Base-by-base conservation (phyloP, 2,329 filamentous ascomycete species). In the Colletotrichum echinochloae region DNA sequence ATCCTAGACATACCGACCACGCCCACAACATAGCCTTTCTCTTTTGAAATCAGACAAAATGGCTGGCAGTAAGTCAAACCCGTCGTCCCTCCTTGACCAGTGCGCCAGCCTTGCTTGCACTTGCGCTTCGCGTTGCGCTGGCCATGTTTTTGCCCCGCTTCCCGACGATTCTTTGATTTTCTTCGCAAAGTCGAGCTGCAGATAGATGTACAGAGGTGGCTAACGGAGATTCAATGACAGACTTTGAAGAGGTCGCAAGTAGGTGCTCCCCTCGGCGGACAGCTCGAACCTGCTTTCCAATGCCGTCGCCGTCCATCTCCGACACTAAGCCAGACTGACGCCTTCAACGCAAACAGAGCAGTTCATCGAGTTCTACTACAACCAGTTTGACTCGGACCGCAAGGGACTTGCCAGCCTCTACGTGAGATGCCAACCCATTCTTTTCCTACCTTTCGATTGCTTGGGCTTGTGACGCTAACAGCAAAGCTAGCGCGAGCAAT, bases 361-460 rank as follows among this genome's bases (percentile, higher is more conserved):
- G 84, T 98, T 98, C 83, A 91, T 95, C 75, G 80, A 91, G 72
- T 95, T 92, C 87, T 98, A 98, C 90, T 98, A 97, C 88, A 86
- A 91, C 78, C 91, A 90, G 71, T 97, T 98, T 83, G 94, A 97
- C 81, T 73, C 79, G 72, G 87, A 95, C 82, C 91, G 94, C 78
- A 82, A 83, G 66, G 77, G 80, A 61, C 88, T 98, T 52, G 83
- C 81, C 18, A 78, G 83, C 72, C 93, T 98, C 84, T 98, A 98
- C 86, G 95, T 97, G 89, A 79, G 92, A 44, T 37, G 9, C 5
- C 77, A 65, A 12, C 41, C 28, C 5, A n/a, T n/a, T 9, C 11
- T 23, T 12, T 5, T 23, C 9, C 9, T n/a, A n/a, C 18, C 39
- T 18, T 48, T 35, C 52, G 7, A 5, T 39, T 12, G 5, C 11